Evolutionary conservation across 2,329 filamentous ascomycete genomes (phyloP).

Genomic region (Neofusicoccum sp.): DNA sequence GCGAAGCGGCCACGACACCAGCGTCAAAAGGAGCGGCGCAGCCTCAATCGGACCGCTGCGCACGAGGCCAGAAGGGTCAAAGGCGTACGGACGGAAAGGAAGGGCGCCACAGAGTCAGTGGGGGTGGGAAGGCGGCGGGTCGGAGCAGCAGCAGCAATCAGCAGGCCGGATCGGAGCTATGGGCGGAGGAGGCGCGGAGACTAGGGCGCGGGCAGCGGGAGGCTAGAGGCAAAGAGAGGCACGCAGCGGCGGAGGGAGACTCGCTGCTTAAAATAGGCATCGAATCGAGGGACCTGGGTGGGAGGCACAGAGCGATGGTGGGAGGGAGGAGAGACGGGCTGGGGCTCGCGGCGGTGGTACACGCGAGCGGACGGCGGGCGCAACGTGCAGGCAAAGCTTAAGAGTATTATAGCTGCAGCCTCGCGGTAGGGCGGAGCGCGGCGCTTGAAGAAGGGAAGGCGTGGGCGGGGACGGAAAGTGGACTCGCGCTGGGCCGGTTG

Average conservation of each 20-base stretch:
- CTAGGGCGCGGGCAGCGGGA: conserved; percentile 5
- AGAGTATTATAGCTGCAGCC: conserved; percentile 13
- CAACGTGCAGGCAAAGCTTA: conserved; percentile 11
- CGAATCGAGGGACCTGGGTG: not conserved
- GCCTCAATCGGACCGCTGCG: conserved; percentile 3
- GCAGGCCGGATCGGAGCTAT: not conserved
- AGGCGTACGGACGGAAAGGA: conserved; percentile 8
- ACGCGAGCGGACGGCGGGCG: not conserved
- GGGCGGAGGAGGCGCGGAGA: not conserved
- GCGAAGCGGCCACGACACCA: not conserved
- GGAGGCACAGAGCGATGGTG: not conserved
- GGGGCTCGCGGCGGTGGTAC: not conserved
- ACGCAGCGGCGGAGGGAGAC: not conserved
- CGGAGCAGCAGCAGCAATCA: not conserved
- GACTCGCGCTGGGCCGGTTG: conserved; percentile 10
- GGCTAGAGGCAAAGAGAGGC: conserved; percentile 10
- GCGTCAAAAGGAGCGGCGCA: not conserved
- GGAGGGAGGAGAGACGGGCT: not conserved
- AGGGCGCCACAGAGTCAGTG: conserved; percentile 13
- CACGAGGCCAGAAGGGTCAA: not conserved
- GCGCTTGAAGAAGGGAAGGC: not conserved
- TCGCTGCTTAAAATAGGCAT: conserved; percentile 17
- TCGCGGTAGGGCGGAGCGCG: conserved; percentile 4
- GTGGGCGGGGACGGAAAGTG: conserved; percentile 12
- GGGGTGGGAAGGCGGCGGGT: conserved; percentile 1